Conservation (phyloP, 805 yeast species). For the Candida berthetii region DNA sequence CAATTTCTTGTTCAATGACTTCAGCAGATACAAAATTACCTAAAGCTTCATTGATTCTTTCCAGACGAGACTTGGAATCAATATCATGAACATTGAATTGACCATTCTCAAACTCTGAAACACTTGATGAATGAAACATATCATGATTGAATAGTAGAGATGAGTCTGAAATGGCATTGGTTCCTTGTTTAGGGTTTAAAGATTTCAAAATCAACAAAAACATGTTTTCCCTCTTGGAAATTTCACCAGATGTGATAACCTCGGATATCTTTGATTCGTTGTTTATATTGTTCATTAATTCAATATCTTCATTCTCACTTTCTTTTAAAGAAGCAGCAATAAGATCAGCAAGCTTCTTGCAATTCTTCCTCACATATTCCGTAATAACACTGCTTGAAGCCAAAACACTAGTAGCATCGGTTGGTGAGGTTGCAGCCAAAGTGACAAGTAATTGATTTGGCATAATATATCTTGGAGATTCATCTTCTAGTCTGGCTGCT, state of each 20-base stretch:
- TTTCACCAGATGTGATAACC: not conserved
- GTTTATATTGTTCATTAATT: not conserved
- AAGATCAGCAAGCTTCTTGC: conserved; percentile 52
- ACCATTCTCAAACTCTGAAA: not conserved
- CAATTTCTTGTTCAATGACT: not conserved
- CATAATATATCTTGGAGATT: conserved; percentile 78
- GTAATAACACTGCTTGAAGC: conserved; percentile 39
- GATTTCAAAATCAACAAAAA: not conserved
- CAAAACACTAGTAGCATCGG: conserved; percentile 48
- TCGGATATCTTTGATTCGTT: not conserved
- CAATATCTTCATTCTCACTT: conserved; percentile 3
- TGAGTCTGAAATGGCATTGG: not conserved
- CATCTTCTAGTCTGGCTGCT: conserved; percentile 72
- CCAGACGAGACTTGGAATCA: not conserved
- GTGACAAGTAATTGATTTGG: conserved; percentile 70
- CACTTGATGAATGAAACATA: not conserved
- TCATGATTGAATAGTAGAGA: not conserved
- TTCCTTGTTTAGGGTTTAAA: not conserved
- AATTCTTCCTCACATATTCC: conserved; percentile 51
- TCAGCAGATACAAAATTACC: not conserved
- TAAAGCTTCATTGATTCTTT: not conserved
- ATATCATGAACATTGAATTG: not conserved
- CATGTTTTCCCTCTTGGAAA: not conserved
- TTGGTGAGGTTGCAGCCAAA: conserved; percentile 53
- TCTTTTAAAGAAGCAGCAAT: conserved; percentile 30